Conservation (phyloP, 768 basidiomycete species). For the Terana coerulea region DNA sequence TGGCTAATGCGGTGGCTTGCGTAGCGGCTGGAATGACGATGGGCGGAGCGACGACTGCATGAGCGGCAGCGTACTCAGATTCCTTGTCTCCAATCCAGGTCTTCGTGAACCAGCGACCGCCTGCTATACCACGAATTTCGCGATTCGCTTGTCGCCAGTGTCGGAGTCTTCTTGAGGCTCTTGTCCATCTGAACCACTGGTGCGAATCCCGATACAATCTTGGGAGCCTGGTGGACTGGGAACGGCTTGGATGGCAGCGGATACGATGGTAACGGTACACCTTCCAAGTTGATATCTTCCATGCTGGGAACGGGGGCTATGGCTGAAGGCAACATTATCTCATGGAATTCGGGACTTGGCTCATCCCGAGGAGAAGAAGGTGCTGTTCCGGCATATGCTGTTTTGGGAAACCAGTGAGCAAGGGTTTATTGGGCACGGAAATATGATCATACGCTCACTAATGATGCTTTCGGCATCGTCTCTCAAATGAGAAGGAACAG, state of each 20-base stretch:
- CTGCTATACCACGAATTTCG: constrained; percentile 78
- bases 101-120: constrained; percentile 75
- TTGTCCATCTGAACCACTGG: constrained; percentile 65
- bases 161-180: constrained; percentile 53
- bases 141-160: constrained; percentile 73
- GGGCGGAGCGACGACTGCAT: constrained; percentile 16
- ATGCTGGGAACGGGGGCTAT: constrained; percentile 11
- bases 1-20: constrained; percentile 9
- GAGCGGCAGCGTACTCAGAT: constrained; percentile 49
- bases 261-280: constrained; percentile 63
- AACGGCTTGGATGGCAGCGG: constrained; percentile 82
- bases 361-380: constrained; percentile 64
- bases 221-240: constrained; percentile 73
- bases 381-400: constrained; percentile 65
- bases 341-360: constrained; percentile 25
- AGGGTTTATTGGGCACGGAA: neutral
- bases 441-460: constrained; percentile 54
- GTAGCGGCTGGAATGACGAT: constrained; percentile 11
- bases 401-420: neutral
- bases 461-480: constrained; percentile 48
- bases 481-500: constrained; percentile 21
- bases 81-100: constrained; percentile 87
- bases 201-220: constrained; percentile 72
- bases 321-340: constrained; percentile 14
- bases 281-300: constrained; percentile 53